A percentile compares a stretch with the other conserved stretches of the same genome.
Conservation (phyloP, 176 grass and related monocot species). For the Urochloa ruziziensis region DNA sequence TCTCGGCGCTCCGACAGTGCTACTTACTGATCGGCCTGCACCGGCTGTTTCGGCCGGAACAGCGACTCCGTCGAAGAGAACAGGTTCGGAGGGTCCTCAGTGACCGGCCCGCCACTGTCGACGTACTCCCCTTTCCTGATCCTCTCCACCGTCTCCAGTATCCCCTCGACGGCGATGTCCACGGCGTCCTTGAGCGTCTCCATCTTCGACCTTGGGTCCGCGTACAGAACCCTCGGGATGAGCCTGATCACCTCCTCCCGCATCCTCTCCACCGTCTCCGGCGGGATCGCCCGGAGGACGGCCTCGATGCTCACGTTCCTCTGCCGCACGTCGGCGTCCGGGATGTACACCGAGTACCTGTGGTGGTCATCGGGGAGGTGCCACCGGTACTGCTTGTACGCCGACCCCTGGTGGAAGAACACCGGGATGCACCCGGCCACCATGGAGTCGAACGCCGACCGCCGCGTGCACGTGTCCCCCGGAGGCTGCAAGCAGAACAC, state of each 20-base stretch:
- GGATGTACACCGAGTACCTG: slow-evolving; percentile 47
- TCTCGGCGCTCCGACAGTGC: background rate
- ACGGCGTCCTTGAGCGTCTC: background rate
- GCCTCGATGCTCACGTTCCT: slow-evolving; percentile 36
- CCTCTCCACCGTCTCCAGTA: background rate
- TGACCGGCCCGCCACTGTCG: background rate
- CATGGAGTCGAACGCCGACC: slow-evolving; percentile 49
- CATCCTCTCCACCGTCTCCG: slow-evolving; percentile 30
- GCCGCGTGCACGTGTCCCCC: slow-evolving; percentile 34
- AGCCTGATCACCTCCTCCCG: slow-evolving; percentile 37
- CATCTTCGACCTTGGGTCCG: slow-evolving; percentile 11
- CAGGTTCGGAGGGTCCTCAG: background rate
- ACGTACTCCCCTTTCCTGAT: background rate
- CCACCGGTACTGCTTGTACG: slow-evolving; percentile 78
- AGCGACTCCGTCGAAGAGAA: background rate
- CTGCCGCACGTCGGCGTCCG: slow-evolving; percentile 8
- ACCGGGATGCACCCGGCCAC: slow-evolving; percentile 79
- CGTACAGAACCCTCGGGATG: slow-evolving; percentile 30
- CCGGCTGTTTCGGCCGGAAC: background rate
- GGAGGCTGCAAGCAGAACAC: slow-evolving; percentile 48
- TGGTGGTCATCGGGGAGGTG: slow-evolving; percentile 35
- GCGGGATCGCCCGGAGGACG: slow-evolving; percentile 20
- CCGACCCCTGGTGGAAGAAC: slow-evolving; percentile 69
- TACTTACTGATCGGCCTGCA: background rate
- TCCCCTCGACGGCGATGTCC: background rate